These are phyloP conservation scores for Aurantiochytrium sp. DNA, from an alignment of 108 stramenopile genomes.

Conservation along the genomic window DNA sequence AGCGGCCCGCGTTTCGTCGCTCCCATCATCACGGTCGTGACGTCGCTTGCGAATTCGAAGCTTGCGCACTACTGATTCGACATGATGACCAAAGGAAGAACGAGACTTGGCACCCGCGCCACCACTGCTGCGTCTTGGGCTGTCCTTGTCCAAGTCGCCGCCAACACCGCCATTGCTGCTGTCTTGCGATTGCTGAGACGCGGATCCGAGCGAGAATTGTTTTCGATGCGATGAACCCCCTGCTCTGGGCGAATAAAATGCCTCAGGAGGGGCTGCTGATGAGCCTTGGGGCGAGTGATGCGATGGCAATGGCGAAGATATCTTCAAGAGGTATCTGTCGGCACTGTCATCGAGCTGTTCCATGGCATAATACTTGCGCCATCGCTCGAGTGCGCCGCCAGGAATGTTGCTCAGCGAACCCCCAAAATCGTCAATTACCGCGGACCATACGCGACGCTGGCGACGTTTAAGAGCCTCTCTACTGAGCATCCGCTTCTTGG, in stretches of 20 bases:
- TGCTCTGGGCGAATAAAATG: neutral
- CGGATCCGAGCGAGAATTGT: neutral
- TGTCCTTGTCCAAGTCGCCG: neutral
- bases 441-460: neutral
- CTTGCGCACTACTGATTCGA: neutral
- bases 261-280: neutral
- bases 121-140: neutral
- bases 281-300: too few relatives aligned
- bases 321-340: neutral
- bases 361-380: neutral
- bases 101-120: neutral
- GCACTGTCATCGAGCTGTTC: neutral
- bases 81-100: neutral
- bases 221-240: neutral
- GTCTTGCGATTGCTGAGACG: neutral
- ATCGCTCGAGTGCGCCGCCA: neutral
- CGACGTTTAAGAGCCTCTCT: neutral
- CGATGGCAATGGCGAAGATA: neutral
- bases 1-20: too few relatives aligned
- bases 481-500: neutral
- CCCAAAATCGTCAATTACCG: neutral
- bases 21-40: too few relatives aligned
- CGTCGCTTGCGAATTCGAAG: neutral
- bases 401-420: neutral
- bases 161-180: neutral